Percentiles rank a stretch among this genome's conserved stretches.
Evolutionary conservation across 202 grass and related monocot species (phyloP).

Genomic region (Saccharum hybrid): DNA sequence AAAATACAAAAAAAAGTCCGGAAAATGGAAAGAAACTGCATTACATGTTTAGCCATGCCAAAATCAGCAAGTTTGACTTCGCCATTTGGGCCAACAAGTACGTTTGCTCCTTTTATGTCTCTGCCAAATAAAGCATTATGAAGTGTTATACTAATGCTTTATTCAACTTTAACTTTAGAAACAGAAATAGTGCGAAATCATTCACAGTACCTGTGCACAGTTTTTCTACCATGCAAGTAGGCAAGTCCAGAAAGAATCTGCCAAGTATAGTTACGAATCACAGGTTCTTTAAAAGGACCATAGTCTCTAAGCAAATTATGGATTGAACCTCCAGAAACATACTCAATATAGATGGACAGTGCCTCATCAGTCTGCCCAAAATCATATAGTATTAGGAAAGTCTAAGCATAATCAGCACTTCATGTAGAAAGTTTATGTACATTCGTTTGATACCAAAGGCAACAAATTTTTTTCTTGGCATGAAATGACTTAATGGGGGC

Average conservation of each 20-base stretch:
- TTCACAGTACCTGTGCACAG: conserved; percentile 61
- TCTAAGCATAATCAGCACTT: conserved; percentile 24
- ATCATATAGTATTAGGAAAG: conserved; percentile 37
- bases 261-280: conserved; percentile 66
- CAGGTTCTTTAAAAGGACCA: conserved; percentile 81
- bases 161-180: conserved; percentile 25
- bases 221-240: conserved; percentile 79
- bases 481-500: conserved; percentile 8
- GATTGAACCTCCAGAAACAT: conserved; percentile 87
- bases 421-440: neutral
- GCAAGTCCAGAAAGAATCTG: conserved; percentile 90
- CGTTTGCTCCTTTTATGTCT: conserved; percentile 99
- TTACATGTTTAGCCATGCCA: conserved; percentile 99
- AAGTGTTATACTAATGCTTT: conserved; percentile 17
- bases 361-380: conserved; percentile 54
- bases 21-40: conserved; percentile 33
- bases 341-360: conserved; percentile 91
- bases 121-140: conserved; percentile 54
- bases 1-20: neutral
- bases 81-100: conserved; percentile 87
- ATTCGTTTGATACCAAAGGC: neutral
- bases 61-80: conserved; percentile 98
- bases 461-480: neutral
- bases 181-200: conserved; percentile 13
- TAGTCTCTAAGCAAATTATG: conserved; percentile 87